A percentile compares a stretch with the other conserved stretches of the same genome.
These are phyloP conservation scores for Xylaria castorea DNA, from an alignment of 495 filamentous ascomycete genomes.

Conservation along the genomic window DNA sequence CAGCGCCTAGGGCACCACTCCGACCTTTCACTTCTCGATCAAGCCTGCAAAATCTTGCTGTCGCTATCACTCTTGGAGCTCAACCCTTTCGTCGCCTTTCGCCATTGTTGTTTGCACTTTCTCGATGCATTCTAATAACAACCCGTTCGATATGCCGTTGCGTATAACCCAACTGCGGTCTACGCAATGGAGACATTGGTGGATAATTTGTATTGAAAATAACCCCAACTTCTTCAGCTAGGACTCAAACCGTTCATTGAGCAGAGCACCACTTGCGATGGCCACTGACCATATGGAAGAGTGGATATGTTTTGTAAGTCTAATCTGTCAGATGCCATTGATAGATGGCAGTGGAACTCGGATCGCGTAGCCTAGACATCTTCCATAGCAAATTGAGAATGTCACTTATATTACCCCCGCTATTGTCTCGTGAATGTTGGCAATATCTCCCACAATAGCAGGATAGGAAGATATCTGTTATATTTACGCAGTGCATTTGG, in stretches of 20 bases:
- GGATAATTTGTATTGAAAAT: not conserved
- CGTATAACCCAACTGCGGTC: not conserved
- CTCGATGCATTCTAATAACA: not conserved
- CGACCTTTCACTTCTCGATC: not conserved
- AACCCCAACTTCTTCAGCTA: not conserved
- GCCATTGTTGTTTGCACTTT: too few relatives aligned
- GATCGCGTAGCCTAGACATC: not conserved
- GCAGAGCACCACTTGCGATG: not conserved
- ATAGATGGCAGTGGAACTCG: not conserved
- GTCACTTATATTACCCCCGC: not conserved
- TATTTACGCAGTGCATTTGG: not conserved
- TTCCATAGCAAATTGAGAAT: conserved; percentile 4
- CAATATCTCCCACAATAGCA: not conserved
- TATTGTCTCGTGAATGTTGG: not conserved
- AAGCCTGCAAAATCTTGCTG: conserved; percentile 11
- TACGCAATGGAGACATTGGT: not conserved
- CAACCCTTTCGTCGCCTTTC: too few relatives aligned
- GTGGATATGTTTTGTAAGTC: not conserved
- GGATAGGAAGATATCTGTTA: not conserved
- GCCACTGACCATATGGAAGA: not conserved
- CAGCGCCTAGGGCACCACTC: not conserved
- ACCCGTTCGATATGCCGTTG: not conserved
- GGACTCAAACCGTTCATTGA: not conserved
- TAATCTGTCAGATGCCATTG: not conserved
- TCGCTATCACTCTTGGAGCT: not conserved